A percentile compares a stretch with the other conserved stretches of the same genome.
phyloP scores from a whole-genome alignment of 2,329 filamentous ascomycete species.

The Epichloe bromicola region DNA sequence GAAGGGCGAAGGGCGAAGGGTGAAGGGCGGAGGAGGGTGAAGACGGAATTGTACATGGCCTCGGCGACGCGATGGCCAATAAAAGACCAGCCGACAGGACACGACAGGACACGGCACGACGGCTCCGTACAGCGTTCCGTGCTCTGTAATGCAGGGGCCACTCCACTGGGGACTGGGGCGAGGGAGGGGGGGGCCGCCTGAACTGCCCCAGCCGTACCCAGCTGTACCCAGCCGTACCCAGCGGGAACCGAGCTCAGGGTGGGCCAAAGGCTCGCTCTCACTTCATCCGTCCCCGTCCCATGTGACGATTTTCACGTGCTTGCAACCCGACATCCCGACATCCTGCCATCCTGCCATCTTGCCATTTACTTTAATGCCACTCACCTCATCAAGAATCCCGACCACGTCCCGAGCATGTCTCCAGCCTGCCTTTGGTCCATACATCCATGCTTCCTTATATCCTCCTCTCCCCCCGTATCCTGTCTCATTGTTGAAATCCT shows the following conservation, averaged over 20 bases:
- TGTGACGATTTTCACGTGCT: constrained; percentile 7
- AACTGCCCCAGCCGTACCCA: too few relatives aligned
- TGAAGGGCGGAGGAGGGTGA: too few relatives aligned
- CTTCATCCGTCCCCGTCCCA: not conserved
- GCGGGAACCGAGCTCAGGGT: too few relatives aligned
- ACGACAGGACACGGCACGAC: too few relatives aligned
- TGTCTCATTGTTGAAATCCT: not conserved
- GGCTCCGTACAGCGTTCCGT: too few relatives aligned
- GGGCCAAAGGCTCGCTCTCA: not conserved
- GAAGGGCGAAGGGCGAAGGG: too few relatives aligned
- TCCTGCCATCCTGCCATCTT: constrained; percentile 3
- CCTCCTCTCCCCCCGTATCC: not conserved
- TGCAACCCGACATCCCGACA: constrained; percentile 2
- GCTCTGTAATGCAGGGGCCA: too few relatives aligned
- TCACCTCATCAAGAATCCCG: constrained; percentile 2
- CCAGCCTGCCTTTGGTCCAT: not conserved
- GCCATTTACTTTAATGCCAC: constrained; percentile 1
- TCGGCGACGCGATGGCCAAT: not conserved
- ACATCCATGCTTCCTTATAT: constrained; percentile 1
- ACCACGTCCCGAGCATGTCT: constrained; percentile 7
- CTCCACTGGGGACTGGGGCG: too few relatives aligned
- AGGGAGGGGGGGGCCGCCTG: too few relatives aligned
- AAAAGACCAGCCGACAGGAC: not conserved
- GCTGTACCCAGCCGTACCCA: too few relatives aligned
- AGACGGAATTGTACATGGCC: not conserved